Base-by-base conservation (phyloP, 306 rosid species). In the Bauhinia variegata region DNA sequence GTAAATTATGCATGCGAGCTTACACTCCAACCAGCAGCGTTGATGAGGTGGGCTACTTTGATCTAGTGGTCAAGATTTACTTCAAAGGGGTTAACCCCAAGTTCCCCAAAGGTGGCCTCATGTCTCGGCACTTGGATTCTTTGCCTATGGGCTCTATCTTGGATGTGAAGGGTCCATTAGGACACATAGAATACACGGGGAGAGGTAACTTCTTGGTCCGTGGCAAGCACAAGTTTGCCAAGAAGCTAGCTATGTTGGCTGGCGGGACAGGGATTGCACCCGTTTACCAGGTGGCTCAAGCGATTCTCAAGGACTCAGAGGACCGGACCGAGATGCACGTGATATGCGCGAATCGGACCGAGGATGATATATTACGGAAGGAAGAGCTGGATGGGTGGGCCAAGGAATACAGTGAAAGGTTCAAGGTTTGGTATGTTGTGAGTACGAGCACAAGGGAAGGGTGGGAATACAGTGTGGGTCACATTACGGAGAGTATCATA, bases 211-310 rank as follows among this genome's bases (percentile, higher is more conserved):
- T 92, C 17, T 16, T 56, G 48, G 89, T 89, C 13, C 85, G 68
- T 0, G 91, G 92, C 0, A 80, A 84, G 18, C 76, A 46, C 34
- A 82, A 48, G 63, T 89, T 76, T 60, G 91, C 89, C 0, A 89
- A 77, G 60, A 80, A 59, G 71, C 72, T 92, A 0, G 86, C 91
- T 52, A 80, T 92, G 98, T 5, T 92, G 32, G 92, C 95, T 0
- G 96, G 96, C 13, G 98, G 98, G 53, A 85, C 96, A 2, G 96
- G 98, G 46, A 92, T 92, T 75, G 89, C 98, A 0, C 98, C 98
- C 0, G 69, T 92, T 12, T 92, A 85, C 67, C 96, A 89, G 73
- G 85, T 89, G 49, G 89, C 56, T n/a, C 89, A 89, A 31, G 92
- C 92, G 9, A 79, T 92, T 18, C 9, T 92, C 54, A 85, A 84